phyloP scores from a whole-genome alignment of 2,329 filamentous ascomycete species.

The Diplodia intermedia region DNA sequence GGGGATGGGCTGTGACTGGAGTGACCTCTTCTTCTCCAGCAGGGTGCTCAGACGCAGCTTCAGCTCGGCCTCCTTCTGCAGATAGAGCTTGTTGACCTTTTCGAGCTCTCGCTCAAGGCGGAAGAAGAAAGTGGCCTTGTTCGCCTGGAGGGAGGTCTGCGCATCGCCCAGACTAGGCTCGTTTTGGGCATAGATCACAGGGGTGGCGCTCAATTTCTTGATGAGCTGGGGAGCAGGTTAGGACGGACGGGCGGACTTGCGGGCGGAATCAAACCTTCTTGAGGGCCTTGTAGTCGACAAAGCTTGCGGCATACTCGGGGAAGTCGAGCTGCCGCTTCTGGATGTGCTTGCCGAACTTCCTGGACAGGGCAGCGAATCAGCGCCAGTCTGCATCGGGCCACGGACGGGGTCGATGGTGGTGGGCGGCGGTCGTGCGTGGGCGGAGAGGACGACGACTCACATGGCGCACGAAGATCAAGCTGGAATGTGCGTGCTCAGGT shows the following conservation, averaged over 20 bases:
- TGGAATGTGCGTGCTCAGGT: background rate
- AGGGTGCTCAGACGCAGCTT: constrained; percentile 91
- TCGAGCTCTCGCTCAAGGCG: constrained; percentile 96
- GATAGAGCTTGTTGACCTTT: constrained; percentile 97
- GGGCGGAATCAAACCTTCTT: constrained; percentile 78
- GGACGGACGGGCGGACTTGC: background rate
- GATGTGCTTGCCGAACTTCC: constrained; percentile 99
- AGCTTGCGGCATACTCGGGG: constrained; percentile 98
- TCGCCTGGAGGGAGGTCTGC: constrained; percentile 90
- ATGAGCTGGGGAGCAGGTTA: constrained; percentile 73
- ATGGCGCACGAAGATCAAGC: constrained; percentile 27
- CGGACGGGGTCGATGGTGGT: constrained; percentile 10
- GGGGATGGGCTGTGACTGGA: constrained; percentile 78
- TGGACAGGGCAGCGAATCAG: constrained; percentile 56
- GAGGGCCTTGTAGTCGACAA: constrained; percentile 98
- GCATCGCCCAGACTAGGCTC: constrained; percentile 68
- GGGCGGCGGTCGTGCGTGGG: constrained; percentile 19
- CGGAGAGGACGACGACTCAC: constrained; percentile 26
- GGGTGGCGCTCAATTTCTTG: constrained; percentile 94
- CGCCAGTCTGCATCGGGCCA: constrained; percentile 30
- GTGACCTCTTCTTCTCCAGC: constrained; percentile 90
- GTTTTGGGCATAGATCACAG: constrained; percentile 79
- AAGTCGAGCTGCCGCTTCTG: constrained; percentile 99
- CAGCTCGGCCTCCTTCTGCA: constrained; percentile 98
- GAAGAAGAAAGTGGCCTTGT: constrained; percentile 99